phyloP scores from a whole-genome alignment of 2,329 filamentous ascomycete genomes.

The Elsinoe perseae region DNA sequence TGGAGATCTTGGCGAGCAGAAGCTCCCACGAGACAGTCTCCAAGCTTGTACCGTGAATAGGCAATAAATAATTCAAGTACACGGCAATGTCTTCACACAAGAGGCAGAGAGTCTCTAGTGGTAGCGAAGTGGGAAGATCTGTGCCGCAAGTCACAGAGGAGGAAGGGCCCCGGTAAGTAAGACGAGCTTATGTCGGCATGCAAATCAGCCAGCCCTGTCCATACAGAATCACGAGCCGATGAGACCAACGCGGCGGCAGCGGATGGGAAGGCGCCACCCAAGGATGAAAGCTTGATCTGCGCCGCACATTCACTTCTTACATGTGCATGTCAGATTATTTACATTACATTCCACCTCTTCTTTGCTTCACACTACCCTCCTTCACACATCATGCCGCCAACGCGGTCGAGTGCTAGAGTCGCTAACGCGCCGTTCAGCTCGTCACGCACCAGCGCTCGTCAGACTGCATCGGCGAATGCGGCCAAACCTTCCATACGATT shows the following conservation, averaged over 20 bases:
- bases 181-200: neutral
- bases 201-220: neutral
- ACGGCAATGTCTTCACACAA: neutral
- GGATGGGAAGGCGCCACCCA: neutral
- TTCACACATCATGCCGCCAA: conserved; percentile 26
- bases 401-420: conserved; percentile 25
- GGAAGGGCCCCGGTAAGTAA: neutral
- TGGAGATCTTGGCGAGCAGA: neutral
- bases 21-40: neutral
- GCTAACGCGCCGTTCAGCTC: conserved; percentile 34
- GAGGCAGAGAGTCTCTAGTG: neutral
- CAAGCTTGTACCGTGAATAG: neutral
- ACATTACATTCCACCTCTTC: neutral
- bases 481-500: conserved; percentile 40
- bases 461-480: conserved; percentile 31
- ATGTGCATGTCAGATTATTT: neutral
- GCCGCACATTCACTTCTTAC: neutral
- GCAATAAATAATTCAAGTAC: neutral
- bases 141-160: neutral
- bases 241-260: neutral
- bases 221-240: conserved; percentile 5
- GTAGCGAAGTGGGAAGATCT: neutral
- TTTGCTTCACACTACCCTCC: neutral
- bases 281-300: conserved; percentile 5
- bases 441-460: conserved; percentile 29